Evolutionary conservation across 306 rosid genomes (phyloP), one percentile per base, ranked within the genome.

Genomic region (Malus sylvestris): DNA sequence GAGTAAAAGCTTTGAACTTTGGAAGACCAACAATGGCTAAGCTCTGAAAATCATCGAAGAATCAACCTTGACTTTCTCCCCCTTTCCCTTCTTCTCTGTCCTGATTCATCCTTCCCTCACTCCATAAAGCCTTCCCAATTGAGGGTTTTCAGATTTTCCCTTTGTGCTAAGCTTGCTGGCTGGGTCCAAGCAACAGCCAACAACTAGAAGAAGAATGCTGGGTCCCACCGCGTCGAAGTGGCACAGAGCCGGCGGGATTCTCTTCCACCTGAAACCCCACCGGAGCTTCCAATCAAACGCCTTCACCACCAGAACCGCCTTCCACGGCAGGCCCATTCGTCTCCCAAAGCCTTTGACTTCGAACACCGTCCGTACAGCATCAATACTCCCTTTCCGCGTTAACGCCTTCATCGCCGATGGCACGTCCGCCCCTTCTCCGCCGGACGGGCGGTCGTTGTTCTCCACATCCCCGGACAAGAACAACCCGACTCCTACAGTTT

Each of bases 351-450:
- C 32, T 32, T 12, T 15, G 29, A n/a, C 42, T 6, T 18, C 18
- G 38, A 72, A 13, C 66, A 35, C 1, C 33, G 29, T 70, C 27
- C 42, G 57, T 46, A 42, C 27, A 49, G 9, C 38, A 8, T 53
- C 60, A 71, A 55, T 55, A 72, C 12, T 40, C 46, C 66, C 72
- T 65, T 62, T 70, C 30, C 83, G 19, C 7, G 38, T 84, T 74
- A 75, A 66, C 57, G 82, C 86, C 7, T 87, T 84, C 61, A 79
- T 82, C 70, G 44, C 81, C 59, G 83, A 83, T 72, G 66, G 85
- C 35, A 16, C 85, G 51, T 71, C 76, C 22, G 1, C 65, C 20
- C 12, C 46, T 2, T 20, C 64, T 35, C 67, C 18, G 38, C 55
- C 44, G 12, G 8, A 80, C 58, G 81, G 85, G 44, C 74, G 80